phyloP scores from a whole-genome alignment of 2,329 filamentous ascomycete species.

The Orbilia brochopaga region DNA sequence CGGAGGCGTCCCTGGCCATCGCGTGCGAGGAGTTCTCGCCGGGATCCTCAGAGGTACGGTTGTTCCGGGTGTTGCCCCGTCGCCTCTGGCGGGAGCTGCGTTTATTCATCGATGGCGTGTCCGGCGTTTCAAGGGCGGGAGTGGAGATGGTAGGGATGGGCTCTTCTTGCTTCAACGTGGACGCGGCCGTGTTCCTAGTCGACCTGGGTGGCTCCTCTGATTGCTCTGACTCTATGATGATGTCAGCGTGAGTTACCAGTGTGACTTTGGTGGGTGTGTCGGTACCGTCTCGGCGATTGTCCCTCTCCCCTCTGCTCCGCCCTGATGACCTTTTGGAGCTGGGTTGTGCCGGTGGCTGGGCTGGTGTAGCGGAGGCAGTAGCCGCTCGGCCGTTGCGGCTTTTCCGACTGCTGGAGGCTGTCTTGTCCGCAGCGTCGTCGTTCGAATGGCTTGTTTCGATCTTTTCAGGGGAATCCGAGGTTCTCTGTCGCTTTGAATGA shows the following conservation, averaged over 20 bases:
- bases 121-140: slow-evolving; percentile 35
- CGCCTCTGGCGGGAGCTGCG: slow-evolving; percentile 55
- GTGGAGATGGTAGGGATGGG: slow-evolving; percentile 42
- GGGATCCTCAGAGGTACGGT: slow-evolving; percentile 57
- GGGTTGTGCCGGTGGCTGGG: slow-evolving; percentile 48
- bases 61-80: slow-evolving; percentile 59
- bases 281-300: slow-evolving; percentile 50
- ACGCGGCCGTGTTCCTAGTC: slow-evolving; percentile 41
- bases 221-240: slow-evolving; percentile 50
- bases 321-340: slow-evolving; percentile 41
- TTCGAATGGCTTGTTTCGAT: slow-evolving; percentile 70
- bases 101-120: slow-evolving; percentile 55
- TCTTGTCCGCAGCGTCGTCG: slow-evolving; percentile 66
- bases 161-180: slow-evolving; percentile 31
- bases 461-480: slow-evolving; percentile 73
- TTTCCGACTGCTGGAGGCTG: slow-evolving; percentile 65
- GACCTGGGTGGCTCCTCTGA: slow-evolving; percentile 46
- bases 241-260: slow-evolving; percentile 50
- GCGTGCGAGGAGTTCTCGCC: slow-evolving; percentile 58
- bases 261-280: slow-evolving; percentile 49
- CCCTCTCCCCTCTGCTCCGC: slow-evolving; percentile 45
- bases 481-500: slow-evolving; percentile 77
- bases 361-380: slow-evolving; percentile 30
- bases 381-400: slow-evolving; percentile 62
- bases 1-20: slow-evolving; percentile 58